Evolutionary conservation across 1,139 yeast genomes (phyloP).

Genomic region (Sugiyamaella xylanicola): DNA sequence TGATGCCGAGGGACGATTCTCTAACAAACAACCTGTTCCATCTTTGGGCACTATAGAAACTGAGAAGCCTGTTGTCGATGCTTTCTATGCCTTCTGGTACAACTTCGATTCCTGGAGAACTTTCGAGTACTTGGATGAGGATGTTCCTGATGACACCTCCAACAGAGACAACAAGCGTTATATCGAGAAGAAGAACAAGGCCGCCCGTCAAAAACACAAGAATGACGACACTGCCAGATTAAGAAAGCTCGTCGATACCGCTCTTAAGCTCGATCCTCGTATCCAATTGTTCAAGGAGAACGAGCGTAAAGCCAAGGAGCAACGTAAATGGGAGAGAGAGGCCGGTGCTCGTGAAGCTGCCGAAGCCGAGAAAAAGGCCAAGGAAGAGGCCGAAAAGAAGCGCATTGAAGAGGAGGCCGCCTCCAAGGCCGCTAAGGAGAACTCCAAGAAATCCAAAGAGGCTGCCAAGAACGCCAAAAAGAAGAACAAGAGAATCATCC

Average conservation of each 20-base stretch:
- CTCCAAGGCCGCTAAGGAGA: conserved; percentile 59
- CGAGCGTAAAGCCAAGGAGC: conserved; percentile 93
- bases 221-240: conserved; percentile 95
- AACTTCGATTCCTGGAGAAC: conserved; percentile 98
- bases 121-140: conserved; percentile 97
- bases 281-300: conserved; percentile 89
- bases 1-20: conserved; percentile 87
- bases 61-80: conserved; percentile 81
- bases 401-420: conserved; percentile 77
- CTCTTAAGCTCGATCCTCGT: conserved; percentile 90
- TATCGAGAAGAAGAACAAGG: conserved; percentile 94
- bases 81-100: conserved; percentile 89
- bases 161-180: conserved; percentile 99
- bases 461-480: conserved; percentile 96
- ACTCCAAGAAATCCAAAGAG: conserved; percentile 89
- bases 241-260: conserved; percentile 84
- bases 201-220: conserved; percentile 96
- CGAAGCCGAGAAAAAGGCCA: conserved; percentile 76
- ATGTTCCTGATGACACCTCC: conserved; percentile 98
- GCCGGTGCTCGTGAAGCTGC: conserved; percentile 97
- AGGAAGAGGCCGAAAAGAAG: conserved; percentile 82
- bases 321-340: conserved; percentile 96
- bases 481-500: conserved; percentile 94
- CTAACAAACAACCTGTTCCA: conserved; percentile 89
- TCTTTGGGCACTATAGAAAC: conserved; percentile 67